phyloP scores from a whole-genome alignment of 2,329 filamentous ascomycete genomes.

The Fusarium sp. region DNA sequence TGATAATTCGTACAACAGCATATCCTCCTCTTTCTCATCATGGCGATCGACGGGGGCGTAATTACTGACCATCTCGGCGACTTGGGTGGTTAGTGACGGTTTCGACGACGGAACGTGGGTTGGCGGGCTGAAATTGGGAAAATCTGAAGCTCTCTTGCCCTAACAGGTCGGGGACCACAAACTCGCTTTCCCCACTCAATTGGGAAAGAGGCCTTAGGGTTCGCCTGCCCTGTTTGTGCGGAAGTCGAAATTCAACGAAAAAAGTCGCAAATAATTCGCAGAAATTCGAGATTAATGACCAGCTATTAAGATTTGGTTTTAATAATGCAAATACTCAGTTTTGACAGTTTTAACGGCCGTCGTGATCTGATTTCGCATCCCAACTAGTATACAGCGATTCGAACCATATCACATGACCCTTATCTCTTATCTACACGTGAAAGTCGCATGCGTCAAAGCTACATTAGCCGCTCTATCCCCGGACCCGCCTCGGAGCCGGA shows the following conservation, averaged over 20 bases:
- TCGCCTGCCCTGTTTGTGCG: conserved; percentile 52
- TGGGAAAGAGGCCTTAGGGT: conserved; percentile 53
- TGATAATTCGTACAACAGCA: conserved; percentile 16
- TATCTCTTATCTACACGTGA: conserved; percentile 39
- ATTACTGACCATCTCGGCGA: conserved; percentile 68
- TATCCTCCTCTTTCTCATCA: conserved; percentile 40
- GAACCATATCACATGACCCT: conserved; percentile 41
- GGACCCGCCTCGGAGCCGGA: conserved; percentile 40
- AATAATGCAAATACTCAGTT: fast-evolving
- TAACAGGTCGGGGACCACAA: conserved; percentile 53
- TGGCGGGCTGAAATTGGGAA: conserved; percentile 59
- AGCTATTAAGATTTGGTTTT: fast-evolving
- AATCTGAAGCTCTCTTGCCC: conserved; percentile 60
- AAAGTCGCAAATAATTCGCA: conserved; percentile 20
- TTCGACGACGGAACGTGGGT: conserved; percentile 61
- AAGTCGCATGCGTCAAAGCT: background rate
- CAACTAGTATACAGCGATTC: background rate
- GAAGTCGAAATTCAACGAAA: background rate
- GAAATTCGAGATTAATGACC: background rate
- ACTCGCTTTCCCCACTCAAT: conserved; percentile 57
- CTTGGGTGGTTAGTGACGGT: conserved; percentile 63
- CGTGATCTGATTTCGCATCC: background rate
- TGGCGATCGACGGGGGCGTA: conserved; percentile 41
- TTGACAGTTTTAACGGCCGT: background rate
- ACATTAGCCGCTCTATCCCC: conserved; percentile 20